These are phyloP conservation scores for Brettanomyces sp. DNA, from an alignment of 805 yeast species.

Conservation along the genomic window DNA sequence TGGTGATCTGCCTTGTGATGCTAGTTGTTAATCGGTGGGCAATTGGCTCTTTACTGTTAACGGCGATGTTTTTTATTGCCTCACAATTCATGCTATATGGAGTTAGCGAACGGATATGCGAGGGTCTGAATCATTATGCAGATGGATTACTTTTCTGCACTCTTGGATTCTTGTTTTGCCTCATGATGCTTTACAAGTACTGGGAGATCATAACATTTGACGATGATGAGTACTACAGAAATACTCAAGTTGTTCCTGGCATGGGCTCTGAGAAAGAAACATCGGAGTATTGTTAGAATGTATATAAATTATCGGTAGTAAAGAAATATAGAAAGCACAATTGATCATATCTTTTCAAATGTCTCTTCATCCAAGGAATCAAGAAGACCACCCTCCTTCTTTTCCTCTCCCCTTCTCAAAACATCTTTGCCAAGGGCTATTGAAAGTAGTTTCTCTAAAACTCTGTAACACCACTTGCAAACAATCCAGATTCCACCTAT, in stretches of 20 bases:
- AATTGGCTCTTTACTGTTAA: constrained; percentile 69
- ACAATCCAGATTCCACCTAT: constrained; percentile 71
- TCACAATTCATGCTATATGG: constrained; percentile 77
- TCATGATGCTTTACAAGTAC: constrained; percentile 92
- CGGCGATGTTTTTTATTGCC: constrained; percentile 61
- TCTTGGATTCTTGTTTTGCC: constrained; percentile 65
- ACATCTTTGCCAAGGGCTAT: constrained; percentile 51
- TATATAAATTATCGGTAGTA: background rate
- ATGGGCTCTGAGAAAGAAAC: background rate
- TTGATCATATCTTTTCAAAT: constrained; percentile 9
- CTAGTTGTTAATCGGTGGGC: constrained; percentile 75
- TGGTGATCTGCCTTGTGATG: constrained; percentile 55
- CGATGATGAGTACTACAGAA: constrained; percentile 71
- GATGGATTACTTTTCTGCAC: constrained; percentile 88
- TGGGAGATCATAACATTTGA: constrained; percentile 96
- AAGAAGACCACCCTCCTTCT: constrained; percentile 23
- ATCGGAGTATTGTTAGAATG: too few species aligned
- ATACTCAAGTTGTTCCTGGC: constrained; percentile 6
- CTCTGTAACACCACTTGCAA: constrained; percentile 55
- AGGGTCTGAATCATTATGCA: constrained; percentile 68
- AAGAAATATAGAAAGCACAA: background rate
- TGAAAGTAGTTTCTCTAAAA: constrained; percentile 44
- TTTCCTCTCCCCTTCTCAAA: constrained; percentile 39
- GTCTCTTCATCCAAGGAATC: constrained; percentile 19
- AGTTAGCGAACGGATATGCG: constrained; percentile 59